Base-by-base conservation (phyloP, 2,329 filamentous ascomycete species). In the Penicillium sp. region DNA sequence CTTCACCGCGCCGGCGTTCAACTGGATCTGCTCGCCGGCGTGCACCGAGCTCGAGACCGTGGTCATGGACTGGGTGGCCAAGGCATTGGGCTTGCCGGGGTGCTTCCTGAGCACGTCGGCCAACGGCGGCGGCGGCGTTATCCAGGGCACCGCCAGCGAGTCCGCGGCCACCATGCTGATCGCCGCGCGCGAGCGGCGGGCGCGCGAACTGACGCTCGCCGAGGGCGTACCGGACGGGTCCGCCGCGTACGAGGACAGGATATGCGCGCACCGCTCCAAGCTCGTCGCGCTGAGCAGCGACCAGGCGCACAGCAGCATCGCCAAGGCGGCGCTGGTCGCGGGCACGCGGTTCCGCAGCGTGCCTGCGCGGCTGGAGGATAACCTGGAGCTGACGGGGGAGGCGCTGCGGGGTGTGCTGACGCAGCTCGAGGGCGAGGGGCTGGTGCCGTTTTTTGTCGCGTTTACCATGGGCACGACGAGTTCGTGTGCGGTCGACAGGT, bases 11-110 rank as follows among this genome's bases (percentile, higher is more conserved):
- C 91, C 93, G 1, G 91, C 91, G 40, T 97, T 97, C 80, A 97
- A 97, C 75, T 97, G 93, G 93, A 86, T 97, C 62, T 97, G 93
- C 75, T 91, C 87, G 5, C 93, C 93, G 0, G 91, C 89, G 6
- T 87, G 94, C 18, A 97, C 93, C 0, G 93, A 97, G 76, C 82
- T 97, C 48, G 93, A 97, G 79, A 96, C 92, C 0, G 82, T 97
- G 23, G 88, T 96, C 45, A 81, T 97, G 71, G 93, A 97, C 74
- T 97, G 93, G 92, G 77, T 97, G 3, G 90, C 88, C 16, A 84
- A 88, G 70, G 81, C 91, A 8, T 74, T 97, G 12, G 84, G 77
- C 1, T 77, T 97, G 23, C 91, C 93, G 0, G 74, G 81, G 11
- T 87, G 83, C 63, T 97, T 87, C 68, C 77, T 88, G 20, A 93